Base-by-base conservation (phyloP, 2,329 filamentous ascomycete genomes). In the Aspergillus alliaceus region DNA sequence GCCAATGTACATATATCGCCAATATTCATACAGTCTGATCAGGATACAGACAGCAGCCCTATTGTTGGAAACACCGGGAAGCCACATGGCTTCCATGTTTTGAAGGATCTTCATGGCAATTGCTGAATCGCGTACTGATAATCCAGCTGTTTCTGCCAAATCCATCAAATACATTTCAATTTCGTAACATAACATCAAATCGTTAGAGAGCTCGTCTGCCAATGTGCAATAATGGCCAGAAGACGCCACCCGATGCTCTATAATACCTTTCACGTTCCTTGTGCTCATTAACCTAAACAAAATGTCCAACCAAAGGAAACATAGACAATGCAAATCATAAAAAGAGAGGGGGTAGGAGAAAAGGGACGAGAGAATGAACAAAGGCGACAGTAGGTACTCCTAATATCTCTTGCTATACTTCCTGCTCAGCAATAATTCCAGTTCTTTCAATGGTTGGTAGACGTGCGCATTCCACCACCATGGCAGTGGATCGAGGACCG, bases 401-500 rank as follows among this genome's bases (percentile, higher is more conserved):
- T 44, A 44, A 14, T n/a, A 7, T 18, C 34, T 47, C 31, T 29
- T 29, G 24, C 29, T 35, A 31, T 31, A n/a, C 25, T 42, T 39
- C 32, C 25, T 14, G 2, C 48, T 48, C 32, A 57, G 42, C 6
- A 63, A 46, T 50, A 51, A 29, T 22, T 59, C 54, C 25, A 67
- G 12, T 35, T 62, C 62, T 29, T 54, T 75, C 22, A 75, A 55
- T 0, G 84, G 84, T 77, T 80, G 84, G 62, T 83, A 85, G 3
- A 84, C 71, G 61, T 85, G 82, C 57, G 83, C 83, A 51, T 86
- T 69, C 75, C 80, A 81, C 71, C 83, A 81, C 64, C 79, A 84
- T 0, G 85, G 84, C 66, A 81, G 67, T 1, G 84, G 84, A 69
- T 87, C 85, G 74, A 79, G 81, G 1, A 67, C 46, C 48, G 82